Evolutionary conservation across 73 alveolate genomes (phyloP).

Genomic region (Paramecium tetraurelia): DNA sequence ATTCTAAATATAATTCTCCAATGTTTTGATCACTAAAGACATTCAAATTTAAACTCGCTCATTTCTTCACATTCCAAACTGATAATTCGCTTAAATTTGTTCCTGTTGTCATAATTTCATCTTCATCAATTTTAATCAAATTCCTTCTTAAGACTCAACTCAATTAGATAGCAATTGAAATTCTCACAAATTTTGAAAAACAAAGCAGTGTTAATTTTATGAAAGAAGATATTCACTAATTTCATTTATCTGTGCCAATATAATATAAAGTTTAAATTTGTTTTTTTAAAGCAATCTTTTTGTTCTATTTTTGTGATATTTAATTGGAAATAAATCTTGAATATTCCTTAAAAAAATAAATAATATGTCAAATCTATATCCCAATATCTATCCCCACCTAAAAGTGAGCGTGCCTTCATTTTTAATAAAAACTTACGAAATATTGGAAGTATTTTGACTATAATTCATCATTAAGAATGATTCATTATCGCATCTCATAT

Average conservation of each 20-base stretch:
- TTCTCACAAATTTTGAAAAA: not conserved
- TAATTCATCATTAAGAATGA: not conserved
- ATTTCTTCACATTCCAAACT: no score
- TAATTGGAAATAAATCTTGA: not conserved
- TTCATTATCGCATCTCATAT: not conserved
- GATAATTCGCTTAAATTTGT: not conserved
- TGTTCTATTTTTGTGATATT: not conserved
- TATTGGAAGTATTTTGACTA: slow-evolving; percentile 5
- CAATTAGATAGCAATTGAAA: not conserved
- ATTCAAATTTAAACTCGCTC: no score
- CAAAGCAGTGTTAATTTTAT: not conserved
- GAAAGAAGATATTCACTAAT: not conserved
- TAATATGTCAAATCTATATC: not conserved
- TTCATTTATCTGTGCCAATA: not conserved
- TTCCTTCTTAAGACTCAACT: not conserved
- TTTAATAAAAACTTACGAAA: slow-evolving; percentile 5
- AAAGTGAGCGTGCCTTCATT: slow-evolving; percentile 40
- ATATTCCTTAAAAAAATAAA: not conserved
- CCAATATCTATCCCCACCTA: not conserved
- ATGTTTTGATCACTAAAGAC: not conserved
- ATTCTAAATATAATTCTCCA: not conserved
- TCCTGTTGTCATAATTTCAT: not conserved
- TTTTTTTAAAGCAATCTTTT: not conserved
- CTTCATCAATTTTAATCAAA: not conserved
- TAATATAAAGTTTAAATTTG: not conserved